Evolutionary conservation across 2,329 filamentous ascomycete species (phyloP).

Genomic region (Claviceps sp.): DNA sequence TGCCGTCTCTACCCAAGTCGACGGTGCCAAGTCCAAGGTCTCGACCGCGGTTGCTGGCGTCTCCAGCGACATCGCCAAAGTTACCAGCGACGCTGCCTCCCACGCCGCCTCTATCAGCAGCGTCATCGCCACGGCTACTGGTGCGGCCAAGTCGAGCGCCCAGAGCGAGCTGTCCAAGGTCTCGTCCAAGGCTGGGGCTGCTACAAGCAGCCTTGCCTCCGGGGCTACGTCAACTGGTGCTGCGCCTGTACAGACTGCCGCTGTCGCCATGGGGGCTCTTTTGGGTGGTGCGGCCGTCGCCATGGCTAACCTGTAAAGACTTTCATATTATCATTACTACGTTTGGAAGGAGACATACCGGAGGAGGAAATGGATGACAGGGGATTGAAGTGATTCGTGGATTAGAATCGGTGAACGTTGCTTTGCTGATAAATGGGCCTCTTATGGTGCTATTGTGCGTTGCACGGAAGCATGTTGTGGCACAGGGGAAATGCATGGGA

Average conservation of each 20-base stretch:
- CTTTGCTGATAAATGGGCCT: too few species aligned
- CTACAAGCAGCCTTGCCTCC: slow-evolving; percentile 9
- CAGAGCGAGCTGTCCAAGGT: slow-evolving; percentile 13
- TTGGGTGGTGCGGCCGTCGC: slow-evolving; percentile 32
- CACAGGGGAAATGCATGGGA: too few species aligned
- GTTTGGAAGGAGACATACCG: too few species aligned
- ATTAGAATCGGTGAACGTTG: too few species aligned
- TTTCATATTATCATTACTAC: not conserved
- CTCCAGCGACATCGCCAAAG: slow-evolving; percentile 6
- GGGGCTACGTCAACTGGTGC: slow-evolving; percentile 8
- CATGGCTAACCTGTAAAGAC: slow-evolving; percentile 26
- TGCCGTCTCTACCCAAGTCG: not conserved
- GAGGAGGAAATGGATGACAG: too few species aligned
- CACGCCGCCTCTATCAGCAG: slow-evolving; percentile 12
- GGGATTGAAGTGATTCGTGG: too few species aligned
- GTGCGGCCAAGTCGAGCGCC: slow-evolving; percentile 11
- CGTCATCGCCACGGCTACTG: slow-evolving; percentile 11
- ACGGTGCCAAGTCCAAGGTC: slow-evolving; percentile 5
- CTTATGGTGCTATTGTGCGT: too few species aligned
- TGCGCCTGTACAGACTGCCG: slow-evolving; percentile 26
- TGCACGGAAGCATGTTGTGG: too few species aligned
- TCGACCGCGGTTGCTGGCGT: slow-evolving; percentile 1
- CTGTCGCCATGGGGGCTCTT: slow-evolving; percentile 31
- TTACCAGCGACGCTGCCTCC: slow-evolving; percentile 11
- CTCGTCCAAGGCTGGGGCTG: slow-evolving; percentile 6